Base-by-base conservation (phyloP, 2,329 filamentous ascomycete species). In the Cytospora chrysosperma region DNA sequence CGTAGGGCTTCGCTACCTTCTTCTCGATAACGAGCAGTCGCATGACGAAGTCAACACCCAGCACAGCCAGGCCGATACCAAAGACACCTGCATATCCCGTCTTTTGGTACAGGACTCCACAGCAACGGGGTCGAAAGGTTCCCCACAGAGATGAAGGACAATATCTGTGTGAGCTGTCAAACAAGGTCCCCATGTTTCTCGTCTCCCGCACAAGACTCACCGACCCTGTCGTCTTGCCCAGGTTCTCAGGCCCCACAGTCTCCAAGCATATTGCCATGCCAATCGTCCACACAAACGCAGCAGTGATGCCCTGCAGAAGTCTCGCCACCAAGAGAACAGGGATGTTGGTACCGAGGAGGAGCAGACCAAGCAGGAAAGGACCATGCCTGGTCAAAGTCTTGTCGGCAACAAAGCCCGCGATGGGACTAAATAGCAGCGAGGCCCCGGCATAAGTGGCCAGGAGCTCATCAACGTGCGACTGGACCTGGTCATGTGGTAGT, bases 21-120 rank as follows among this genome's bases (percentile, higher is more conserved):
- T 86, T 87, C 72, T 89, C 87, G n/a, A 89, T 79, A 59, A 89
- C 78, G 6, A 85, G 70, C 0, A 86, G 68, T 15, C 87, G 81
- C 79, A 88, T 82, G 26, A 84, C 61, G 64, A 89, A 83, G 71
- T 89, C 87, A 19, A 88, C 65, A 0, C 70, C 78, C 1, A 89
- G 71, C 10, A 89, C 72, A 0, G 76, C 81, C 55, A 85, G 78
- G 0, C 80, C 82, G 27, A 88, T 73, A 0, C 79, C 81, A 70
- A 88, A 88, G 0, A 89, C 85, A 0, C 84, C 85, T 15, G 73
- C 70, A 68, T 85, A 84, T 2, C 86, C 87, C 0, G 81, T 79
- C 68, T 82, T 82, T 30, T 82, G 77, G 70, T 88, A 89, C 1
- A 89, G 72, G 0, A 87, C 69, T 0, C 87, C 87, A 3, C 87